phyloP scores from a whole-genome alignment of 225 moss, liverwort and hornwort species.

The Sphagnum contortum region DNA sequence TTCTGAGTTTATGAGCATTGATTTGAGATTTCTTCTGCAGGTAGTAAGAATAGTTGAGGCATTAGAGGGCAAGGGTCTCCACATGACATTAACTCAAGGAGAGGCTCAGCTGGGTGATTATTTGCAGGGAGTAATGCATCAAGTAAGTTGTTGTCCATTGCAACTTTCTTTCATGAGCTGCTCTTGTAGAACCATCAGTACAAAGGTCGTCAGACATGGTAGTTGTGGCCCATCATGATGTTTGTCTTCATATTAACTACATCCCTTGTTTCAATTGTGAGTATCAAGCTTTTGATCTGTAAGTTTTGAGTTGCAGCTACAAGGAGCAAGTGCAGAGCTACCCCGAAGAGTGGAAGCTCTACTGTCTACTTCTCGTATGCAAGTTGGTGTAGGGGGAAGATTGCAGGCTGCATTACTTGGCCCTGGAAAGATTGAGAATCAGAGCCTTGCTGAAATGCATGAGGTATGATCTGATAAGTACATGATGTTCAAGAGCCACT shows the following conservation, averaged over 20 bases:
- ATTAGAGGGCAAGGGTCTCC: constrained; percentile 81
- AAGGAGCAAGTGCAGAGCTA: constrained; percentile 79
- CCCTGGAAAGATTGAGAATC: constrained; percentile 87
- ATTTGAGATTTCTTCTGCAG: constrained; percentile 15
- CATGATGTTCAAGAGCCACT: background rate
- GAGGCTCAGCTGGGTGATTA: constrained; percentile 83
- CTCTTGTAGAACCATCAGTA: too few relatives aligned
- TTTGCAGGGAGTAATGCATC: constrained; percentile 52
- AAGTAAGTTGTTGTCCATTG: constrained; percentile 30
- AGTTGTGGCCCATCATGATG: too few relatives aligned
- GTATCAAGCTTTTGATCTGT: background rate
- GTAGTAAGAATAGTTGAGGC: constrained; percentile 90
- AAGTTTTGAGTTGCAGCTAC: constrained; percentile 42
- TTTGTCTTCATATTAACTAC: too few relatives aligned
- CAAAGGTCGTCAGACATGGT: too few relatives aligned
- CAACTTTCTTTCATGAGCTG: too few relatives aligned
- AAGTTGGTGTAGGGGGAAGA: constrained; percentile 68
- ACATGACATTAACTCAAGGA: constrained; percentile 59
- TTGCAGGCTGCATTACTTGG: constrained; percentile 57
- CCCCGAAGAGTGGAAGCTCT: constrained; percentile 75
- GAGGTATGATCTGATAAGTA: constrained; percentile 22
- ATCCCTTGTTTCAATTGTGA: too few relatives aligned
- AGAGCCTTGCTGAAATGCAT: constrained; percentile 82
- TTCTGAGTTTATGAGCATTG: too few relatives aligned
- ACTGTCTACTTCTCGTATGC: constrained; percentile 78